These are phyloP conservation scores for Chrysophaeum taylorii DNA, from an alignment of 352 stramenopile species.

Conservation along the genomic window DNA sequence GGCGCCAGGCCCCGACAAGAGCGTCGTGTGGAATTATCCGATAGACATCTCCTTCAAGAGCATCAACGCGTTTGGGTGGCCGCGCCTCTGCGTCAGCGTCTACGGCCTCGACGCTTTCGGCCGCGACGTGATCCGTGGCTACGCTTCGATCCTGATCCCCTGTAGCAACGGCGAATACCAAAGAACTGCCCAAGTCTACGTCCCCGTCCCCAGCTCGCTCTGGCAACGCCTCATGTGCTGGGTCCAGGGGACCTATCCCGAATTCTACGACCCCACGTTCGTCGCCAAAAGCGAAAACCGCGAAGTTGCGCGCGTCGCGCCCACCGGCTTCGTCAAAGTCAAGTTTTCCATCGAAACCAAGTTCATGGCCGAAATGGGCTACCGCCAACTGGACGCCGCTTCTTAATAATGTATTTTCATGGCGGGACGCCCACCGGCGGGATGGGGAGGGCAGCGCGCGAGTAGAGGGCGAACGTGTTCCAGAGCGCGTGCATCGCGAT, in stretches of 20 bases:
- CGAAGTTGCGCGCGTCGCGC: slow-evolving; percentile 42
- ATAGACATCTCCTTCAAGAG: slow-evolving; percentile 88
- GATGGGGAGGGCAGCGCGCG: too few relatives aligned
- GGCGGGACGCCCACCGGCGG: too few relatives aligned
- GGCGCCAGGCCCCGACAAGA: slow-evolving; percentile 44
- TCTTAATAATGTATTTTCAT: too few relatives aligned
- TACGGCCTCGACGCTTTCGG: slow-evolving; percentile 72
- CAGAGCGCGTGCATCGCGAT: slow-evolving; percentile 9
- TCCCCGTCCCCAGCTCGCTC: slow-evolving; percentile 61
- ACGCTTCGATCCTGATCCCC: slow-evolving; percentile 72
- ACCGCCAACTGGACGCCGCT: too few relatives aligned
- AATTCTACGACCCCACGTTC: slow-evolving; percentile 67
- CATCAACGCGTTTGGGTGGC: slow-evolving; percentile 86
- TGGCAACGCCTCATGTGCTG: slow-evolving; percentile 73
- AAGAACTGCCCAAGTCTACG: slow-evolving; percentile 67
- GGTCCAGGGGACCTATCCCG: slow-evolving; percentile 65
- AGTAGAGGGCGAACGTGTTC: slow-evolving; percentile 7
- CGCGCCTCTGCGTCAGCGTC: slow-evolving; percentile 72
- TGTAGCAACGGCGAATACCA: slow-evolving; percentile 26
- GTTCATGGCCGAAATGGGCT: slow-evolving; percentile 33
- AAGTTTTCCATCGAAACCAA: slow-evolving; percentile 42
- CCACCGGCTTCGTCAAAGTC: slow-evolving; percentile 41
- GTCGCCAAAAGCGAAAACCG: slow-evolving; percentile 37
- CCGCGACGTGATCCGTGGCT: slow-evolving; percentile 74
- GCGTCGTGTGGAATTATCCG: slow-evolving; percentile 84